Evolutionary conservation across 2,329 filamentous ascomycete species (phyloP), one percentile per base, ranked within the genome.

Genomic region (Hymenoscyphus infarciens): DNA sequence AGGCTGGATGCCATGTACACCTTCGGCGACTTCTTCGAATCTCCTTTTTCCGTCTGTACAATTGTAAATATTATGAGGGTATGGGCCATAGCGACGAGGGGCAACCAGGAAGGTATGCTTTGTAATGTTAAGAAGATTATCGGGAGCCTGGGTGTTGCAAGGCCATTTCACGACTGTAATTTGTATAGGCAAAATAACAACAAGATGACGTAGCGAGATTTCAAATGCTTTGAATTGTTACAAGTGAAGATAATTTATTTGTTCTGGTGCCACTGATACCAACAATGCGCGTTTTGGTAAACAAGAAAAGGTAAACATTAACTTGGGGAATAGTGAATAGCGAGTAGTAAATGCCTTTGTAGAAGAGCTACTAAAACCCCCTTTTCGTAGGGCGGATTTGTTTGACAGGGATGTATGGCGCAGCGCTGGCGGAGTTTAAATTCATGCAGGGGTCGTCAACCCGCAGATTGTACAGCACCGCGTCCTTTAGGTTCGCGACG

Each of bases 41-140:
- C 63, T 68, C 56, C 56, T 65, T 66, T 35, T 64, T 65, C 64
- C 60, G 59, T 66, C 59, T 70, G 69, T 72, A 72, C 67, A 64
- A 72, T 65, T 71, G 68, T 64, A 66, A 68, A 65, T 63, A 70
- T 68, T 70, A 68, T 66, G 65, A 70, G 61, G 66, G 65, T 65
- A 67, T 67, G 64, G 63, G 45, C 61, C 64, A 65, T 64, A 63
- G 56, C 39, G 19, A 35, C 33, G 16, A 38, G 56, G 55, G 38
- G 54, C 35, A 59, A 49, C 29, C 42, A 49, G 42, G 22, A 19
- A 39, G 55, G 63, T 55, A 59, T 55, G 58, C 62, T 63, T 59
- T 68, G 67, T 68, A 68, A 64, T 62, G 60, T 57, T 56, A 57
- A 58, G 61, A 60, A 35, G 53, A 49, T 29, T 38, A 49, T n/a